Conservation (phyloP, 805 yeast species). For the Grigorovia humatica region DNA sequence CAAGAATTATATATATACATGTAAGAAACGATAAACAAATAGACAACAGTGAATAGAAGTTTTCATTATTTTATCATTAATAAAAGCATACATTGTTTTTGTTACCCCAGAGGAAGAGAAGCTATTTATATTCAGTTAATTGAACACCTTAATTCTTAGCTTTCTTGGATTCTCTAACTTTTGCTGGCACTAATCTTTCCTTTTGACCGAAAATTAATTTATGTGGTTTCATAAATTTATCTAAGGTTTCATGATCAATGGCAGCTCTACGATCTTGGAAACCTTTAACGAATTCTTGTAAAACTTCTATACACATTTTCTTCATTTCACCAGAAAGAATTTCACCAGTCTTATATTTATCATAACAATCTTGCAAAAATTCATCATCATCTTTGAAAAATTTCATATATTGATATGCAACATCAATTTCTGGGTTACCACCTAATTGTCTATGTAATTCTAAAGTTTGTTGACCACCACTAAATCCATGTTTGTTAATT, state of each 20-base stretch:
- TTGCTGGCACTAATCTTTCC: slow-evolving; percentile 64
- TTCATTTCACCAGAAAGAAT: slow-evolving; percentile 89
- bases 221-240: slow-evolving; percentile 75
- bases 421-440: slow-evolving; percentile 92
- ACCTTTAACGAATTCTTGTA: slow-evolving; percentile 66
- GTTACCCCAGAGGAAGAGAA: too few species aligned
- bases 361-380: slow-evolving; percentile 49
- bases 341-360: slow-evolving; percentile 67
- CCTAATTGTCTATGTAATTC: slow-evolving; percentile 89
- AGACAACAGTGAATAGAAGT: too few species aligned
- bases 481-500: slow-evolving; percentile 90
- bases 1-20: too few species aligned
- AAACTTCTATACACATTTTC: slow-evolving; percentile 66
- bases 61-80: too few species aligned
- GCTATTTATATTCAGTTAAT: too few species aligned
- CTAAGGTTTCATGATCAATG: slow-evolving; percentile 52
- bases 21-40: too few species aligned
- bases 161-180: slow-evolving; percentile 39
- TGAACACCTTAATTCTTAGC: neutral
- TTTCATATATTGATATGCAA: slow-evolving; percentile 83
- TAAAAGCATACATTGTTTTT: too few species aligned
- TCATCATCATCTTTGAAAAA: slow-evolving; percentile 88
- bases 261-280: slow-evolving; percentile 73
- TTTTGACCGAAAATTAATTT: slow-evolving; percentile 62
- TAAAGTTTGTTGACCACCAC: slow-evolving; percentile 80